phyloP scores from a whole-genome alignment of 2,329 filamentous ascomycete genomes.

The Fusarium nisikadoi region DNA sequence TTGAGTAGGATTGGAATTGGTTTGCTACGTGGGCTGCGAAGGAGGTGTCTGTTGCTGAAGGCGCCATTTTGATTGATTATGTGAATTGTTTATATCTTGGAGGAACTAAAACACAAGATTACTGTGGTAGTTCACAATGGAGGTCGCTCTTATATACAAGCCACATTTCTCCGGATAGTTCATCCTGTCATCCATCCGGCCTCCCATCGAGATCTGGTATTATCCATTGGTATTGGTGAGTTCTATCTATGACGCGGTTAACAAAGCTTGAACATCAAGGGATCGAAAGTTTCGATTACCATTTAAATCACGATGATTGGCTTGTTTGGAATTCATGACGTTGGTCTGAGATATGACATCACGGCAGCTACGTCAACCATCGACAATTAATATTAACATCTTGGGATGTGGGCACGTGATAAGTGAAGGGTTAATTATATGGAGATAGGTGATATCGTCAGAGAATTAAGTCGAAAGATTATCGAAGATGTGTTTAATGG shows the following conservation, averaged over 20 bases:
- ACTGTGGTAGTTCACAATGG: not conserved
- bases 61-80: conserved; percentile 28
- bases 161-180: not conserved
- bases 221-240: conserved; percentile 4
- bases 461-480: not conserved
- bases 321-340: conserved; percentile 14
- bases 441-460: too few species aligned
- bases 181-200: conserved; percentile 8
- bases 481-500: not conserved
- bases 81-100: not conserved
- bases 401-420: not conserved
- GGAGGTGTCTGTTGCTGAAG: conserved; percentile 48
- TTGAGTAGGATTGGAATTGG: conserved; percentile 53
- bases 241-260: conserved; percentile 33
- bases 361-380: not conserved
- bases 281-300: conserved; percentile 10
- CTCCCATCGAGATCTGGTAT: not conserved
- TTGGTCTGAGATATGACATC: conserved; percentile 13
- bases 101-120: accelerated
- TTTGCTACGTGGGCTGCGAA: conserved; percentile 51
- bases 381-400: not conserved
- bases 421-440: not conserved
- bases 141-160: not conserved
- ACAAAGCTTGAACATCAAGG: not conserved
- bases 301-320: conserved; percentile 25